A percentile compares a stretch with the other conserved stretches of the same genome.
phyloP scores from a whole-genome alignment of 2,329 filamentous ascomycete genomes.

The Lachnellula subtilissima region DNA sequence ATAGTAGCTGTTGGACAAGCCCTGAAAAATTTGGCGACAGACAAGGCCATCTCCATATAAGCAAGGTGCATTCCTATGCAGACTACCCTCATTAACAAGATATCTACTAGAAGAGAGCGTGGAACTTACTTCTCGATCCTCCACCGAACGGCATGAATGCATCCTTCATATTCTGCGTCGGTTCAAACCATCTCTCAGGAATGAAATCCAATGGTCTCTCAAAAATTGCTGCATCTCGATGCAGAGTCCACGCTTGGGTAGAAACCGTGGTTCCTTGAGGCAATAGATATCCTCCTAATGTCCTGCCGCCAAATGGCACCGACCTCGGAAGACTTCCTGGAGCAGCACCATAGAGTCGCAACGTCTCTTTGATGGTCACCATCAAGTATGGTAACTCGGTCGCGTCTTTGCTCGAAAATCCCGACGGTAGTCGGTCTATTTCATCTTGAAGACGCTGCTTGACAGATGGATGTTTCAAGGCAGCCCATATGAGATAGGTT shows the following conservation, averaged over 20 bases:
- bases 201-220: slow-evolving; percentile 33
- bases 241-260: slow-evolving; percentile 36
- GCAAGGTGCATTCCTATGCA: slow-evolving; percentile 56
- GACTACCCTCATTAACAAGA: slow-evolving; percentile 18
- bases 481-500: slow-evolving; percentile 20
- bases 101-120: not conserved
- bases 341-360: slow-evolving; percentile 33
- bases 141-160: slow-evolving; percentile 49
- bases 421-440: not conserved
- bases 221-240: slow-evolving; percentile 34
- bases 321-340: slow-evolving; percentile 29
- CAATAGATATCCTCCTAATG: slow-evolving; percentile 30
- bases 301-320: slow-evolving; percentile 27
- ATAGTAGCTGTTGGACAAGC: slow-evolving; percentile 36
- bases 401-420: slow-evolving; percentile 8
- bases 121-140: slow-evolving; percentile 40
- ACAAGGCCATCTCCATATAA: slow-evolving; percentile 50
- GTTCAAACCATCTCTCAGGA: slow-evolving; percentile 36
- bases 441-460: slow-evolving; percentile 1
- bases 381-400: slow-evolving; percentile 29
- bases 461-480: slow-evolving; percentile 6
- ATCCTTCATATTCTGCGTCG: slow-evolving; percentile 40
- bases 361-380: slow-evolving; percentile 32
- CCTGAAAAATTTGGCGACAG: slow-evolving; percentile 47
- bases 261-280: slow-evolving; percentile 31